phyloP scores from a whole-genome alignment of 345 rosid species.

The Melastoma malabathricum region DNA sequence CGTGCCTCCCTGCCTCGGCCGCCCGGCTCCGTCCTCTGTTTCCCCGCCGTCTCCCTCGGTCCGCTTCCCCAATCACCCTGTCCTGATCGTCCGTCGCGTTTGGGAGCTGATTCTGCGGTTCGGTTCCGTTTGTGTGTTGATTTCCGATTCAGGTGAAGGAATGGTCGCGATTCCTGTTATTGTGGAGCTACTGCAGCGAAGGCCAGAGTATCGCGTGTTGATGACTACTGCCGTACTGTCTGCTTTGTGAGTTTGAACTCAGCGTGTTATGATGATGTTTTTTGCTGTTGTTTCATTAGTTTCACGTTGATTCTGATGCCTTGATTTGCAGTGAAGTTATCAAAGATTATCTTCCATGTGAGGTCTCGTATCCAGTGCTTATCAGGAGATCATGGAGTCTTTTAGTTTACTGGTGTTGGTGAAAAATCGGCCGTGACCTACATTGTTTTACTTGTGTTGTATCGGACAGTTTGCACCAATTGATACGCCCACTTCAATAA shows the following conservation, averaged over 20 bases:
- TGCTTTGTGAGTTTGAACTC: conserved; percentile 38
- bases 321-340: conserved; percentile 60
- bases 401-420: background rate
- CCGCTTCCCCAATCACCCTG: background rate
- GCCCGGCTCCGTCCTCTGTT: conserved; percentile 67
- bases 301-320: background rate
- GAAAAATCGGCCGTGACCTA: too few species aligned
- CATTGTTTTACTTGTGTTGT: conserved; percentile 4
- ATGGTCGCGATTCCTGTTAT: conserved; percentile 90
- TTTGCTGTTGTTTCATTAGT: background rate
- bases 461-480: conserved; percentile 59
- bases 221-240: conserved; percentile 68
- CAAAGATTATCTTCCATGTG: conserved; percentile 41
- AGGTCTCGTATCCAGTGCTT: conserved; percentile 67
- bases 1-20: conserved; percentile 56
- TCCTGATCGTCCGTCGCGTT: background rate
- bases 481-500: conserved; percentile 60
- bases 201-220: conserved; percentile 53
- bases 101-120: background rate
- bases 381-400: too few species aligned
- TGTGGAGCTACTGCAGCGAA: conserved; percentile 27
- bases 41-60: conserved; percentile 93
- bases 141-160: conserved; percentile 52
- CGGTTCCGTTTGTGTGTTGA: too few species aligned
- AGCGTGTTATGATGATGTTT: background rate